These are phyloP conservation scores for Lippia alba DNA, from an alignment of 305 asterid species.

Conservation along the genomic window DNA sequence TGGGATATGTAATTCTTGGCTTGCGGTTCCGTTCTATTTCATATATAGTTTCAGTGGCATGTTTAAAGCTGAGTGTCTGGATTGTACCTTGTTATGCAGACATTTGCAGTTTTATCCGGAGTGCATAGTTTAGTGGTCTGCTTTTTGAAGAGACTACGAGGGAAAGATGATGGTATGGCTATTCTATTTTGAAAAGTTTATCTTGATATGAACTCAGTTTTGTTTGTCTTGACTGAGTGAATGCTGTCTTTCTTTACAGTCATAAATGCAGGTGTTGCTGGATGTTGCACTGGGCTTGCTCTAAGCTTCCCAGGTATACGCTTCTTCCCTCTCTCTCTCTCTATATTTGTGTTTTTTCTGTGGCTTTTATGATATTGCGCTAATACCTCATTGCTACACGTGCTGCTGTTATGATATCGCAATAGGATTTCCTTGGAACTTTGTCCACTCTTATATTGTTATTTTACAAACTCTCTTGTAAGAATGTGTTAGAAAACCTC, in stretches of 20 bases:
- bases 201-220: neutral
- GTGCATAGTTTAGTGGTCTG: slow-evolving; percentile 90
- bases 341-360: neutral
- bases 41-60: neutral
- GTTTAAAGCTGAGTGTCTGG: neutral
- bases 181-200: slow-evolving; percentile 17
- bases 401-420: neutral
- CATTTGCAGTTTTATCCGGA: slow-evolving; percentile 86
- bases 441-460: neutral
- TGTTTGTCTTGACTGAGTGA: slow-evolving; percentile 11
- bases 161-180: slow-evolving; percentile 88
- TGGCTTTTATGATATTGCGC: neutral
- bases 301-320: slow-evolving; percentile 80
- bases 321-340: slow-evolving; percentile 5
- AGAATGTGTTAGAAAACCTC: neutral
- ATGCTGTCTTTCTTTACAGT: slow-evolving; percentile 48
- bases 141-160: slow-evolving; percentile 78
- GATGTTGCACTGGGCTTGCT: slow-evolving; percentile 96
- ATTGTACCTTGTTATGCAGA: slow-evolving; percentile 45
- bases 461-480: neutral
- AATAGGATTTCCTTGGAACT: neutral
- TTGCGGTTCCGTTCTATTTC: neutral
- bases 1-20: slow-evolving; percentile 7
- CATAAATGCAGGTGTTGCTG: slow-evolving; percentile 91
- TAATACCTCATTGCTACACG: neutral